Evolutionary conservation across 306 rosid genomes (phyloP).

Genomic region (Medicago lupulina): DNA sequence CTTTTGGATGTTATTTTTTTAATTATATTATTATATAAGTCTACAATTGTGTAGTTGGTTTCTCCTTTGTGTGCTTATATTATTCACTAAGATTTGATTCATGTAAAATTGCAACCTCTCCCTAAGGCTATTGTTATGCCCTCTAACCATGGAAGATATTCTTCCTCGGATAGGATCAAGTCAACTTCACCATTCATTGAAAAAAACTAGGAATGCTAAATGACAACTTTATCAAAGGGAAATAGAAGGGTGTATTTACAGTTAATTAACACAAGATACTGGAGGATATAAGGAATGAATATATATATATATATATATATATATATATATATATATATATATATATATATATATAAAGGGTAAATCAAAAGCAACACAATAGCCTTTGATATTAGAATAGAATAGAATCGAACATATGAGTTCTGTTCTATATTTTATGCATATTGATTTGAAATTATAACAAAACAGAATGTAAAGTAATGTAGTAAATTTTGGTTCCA

Average conservation of each 20-base stretch:
- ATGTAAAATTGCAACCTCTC: neutral
- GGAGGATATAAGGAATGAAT: conserved; percentile 40
- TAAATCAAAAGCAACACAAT: conserved; percentile 28
- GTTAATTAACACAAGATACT: conserved; percentile 32
- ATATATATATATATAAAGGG: no score
- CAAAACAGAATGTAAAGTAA: conserved; percentile 11
- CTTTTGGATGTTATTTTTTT: no score
- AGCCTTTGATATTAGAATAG: conserved; percentile 9
- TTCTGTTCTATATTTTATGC: conserved; percentile 20
- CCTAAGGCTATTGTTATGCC: neutral
- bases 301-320: no score
- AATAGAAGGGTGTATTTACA: conserved; percentile 41
- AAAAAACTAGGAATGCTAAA: neutral
- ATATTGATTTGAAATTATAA: neutral
- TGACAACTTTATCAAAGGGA: conserved; percentile 24
- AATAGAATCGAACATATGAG: conserved; percentile 11
- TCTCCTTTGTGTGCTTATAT: no score
- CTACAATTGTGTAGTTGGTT: no score
- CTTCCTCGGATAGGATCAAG: conserved; percentile 10
- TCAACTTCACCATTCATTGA: neutral
- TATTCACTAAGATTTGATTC: neutral
- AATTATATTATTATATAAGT: no score
- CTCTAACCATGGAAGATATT: neutral
- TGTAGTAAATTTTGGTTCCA: conserved; percentile 18
- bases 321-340: no score